phyloP scores from a whole-genome alignment of 306 rosid species.

The Cicer chorassanicum region DNA sequence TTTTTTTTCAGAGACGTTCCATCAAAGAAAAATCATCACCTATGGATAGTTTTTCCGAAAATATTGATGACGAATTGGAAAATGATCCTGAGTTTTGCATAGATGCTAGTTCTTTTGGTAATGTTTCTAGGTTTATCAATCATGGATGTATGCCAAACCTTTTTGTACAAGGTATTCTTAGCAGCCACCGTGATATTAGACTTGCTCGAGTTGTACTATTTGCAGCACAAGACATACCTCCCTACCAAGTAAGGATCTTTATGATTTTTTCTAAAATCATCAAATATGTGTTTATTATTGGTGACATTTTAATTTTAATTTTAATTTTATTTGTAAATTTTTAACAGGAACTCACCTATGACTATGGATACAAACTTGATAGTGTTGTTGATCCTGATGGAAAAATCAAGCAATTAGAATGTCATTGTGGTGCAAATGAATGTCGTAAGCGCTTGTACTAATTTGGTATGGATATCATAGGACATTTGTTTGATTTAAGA shows the following conservation, averaged over 20 bases:
- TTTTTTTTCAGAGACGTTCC: slow-evolving; percentile 18
- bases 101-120: slow-evolving; percentile 34
- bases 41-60: background rate
- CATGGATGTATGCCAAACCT: slow-evolving; percentile 43
- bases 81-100: slow-evolving; percentile 17
- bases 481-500: background rate
- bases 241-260: slow-evolving; percentile 25
- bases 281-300: too few species aligned
- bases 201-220: slow-evolving; percentile 33
- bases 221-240: slow-evolving; percentile 11
- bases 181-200: background rate
- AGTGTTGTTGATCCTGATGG: background rate
- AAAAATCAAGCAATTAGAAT: background rate
- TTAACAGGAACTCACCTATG: slow-evolving; percentile 14
- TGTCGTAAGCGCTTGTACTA: slow-evolving; percentile 28
- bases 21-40: background rate
- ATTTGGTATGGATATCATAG: background rate
- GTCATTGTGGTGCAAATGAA: background rate
- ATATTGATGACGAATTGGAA: background rate
- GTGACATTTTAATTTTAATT: too few species aligned
- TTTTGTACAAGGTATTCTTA: slow-evolving; percentile 22
- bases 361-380: background rate
- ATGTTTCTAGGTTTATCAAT: slow-evolving; percentile 38
- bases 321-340: background rate
- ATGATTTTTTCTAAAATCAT: too few species aligned